Conservation (phyloP, 768 basidiomycete species). For the Mycena filopes region DNA sequence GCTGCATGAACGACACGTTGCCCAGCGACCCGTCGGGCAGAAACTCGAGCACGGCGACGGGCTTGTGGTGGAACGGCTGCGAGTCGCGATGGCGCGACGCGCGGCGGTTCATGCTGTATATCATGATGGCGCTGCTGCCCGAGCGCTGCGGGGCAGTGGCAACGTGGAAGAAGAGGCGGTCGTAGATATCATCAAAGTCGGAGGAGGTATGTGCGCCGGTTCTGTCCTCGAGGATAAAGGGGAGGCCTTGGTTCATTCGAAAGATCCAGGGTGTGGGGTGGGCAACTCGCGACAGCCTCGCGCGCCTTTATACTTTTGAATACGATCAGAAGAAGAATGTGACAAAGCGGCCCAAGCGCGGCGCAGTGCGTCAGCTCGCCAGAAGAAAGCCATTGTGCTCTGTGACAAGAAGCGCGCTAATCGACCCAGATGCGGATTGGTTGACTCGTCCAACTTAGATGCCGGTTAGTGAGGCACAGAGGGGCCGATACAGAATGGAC, state of each 20-base stretch:
- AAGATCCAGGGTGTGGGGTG: conserved; percentile 24
- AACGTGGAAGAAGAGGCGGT: conserved; percentile 77
- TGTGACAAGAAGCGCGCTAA: conserved; percentile 31
- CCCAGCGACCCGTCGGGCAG: conserved; percentile 67
- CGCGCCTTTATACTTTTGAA: conserved; percentile 27
- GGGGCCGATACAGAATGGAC: conserved; percentile 19
- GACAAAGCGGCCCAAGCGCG: conserved; percentile 18
- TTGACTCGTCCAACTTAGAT: conserved; percentile 20
- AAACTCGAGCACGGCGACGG: conserved; percentile 71
- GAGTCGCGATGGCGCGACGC: conserved; percentile 69
- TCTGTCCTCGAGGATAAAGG: conserved; percentile 75
- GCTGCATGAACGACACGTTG: conserved; percentile 62
- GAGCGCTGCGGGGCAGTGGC: conserved; percentile 56
- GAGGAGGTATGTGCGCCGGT: conserved; percentile 63
- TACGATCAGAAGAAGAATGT: conserved; percentile 22
- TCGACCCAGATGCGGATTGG: conserved; percentile 23
- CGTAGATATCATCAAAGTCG: conserved; percentile 84
- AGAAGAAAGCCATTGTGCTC: conserved; percentile 19
- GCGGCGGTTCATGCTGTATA: conserved; percentile 75
- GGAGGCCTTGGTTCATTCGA: conserved; percentile 47
- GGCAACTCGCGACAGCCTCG: background rate
- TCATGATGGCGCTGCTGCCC: conserved; percentile 53
- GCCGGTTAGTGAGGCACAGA: conserved; percentile 27
- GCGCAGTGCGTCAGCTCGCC: conserved; percentile 16
- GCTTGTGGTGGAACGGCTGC: conserved; percentile 61